A percentile compares a stretch with the other conserved stretches of the same genome.
Conservation (phyloP, 257 asterid genomes). For the Fraxinus quadrangulata region DNA sequence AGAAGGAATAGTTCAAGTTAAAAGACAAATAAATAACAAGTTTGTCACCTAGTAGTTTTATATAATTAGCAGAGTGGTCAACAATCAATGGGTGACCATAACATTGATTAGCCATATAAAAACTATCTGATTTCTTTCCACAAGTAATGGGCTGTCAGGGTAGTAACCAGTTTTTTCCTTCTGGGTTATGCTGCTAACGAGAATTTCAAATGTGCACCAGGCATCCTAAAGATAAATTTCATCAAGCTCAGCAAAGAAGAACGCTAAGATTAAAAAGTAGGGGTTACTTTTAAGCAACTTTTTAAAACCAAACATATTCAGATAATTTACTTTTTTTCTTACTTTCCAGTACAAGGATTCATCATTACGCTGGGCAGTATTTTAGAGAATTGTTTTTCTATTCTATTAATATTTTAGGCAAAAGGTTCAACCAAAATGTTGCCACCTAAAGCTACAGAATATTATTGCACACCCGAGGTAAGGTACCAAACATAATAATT, state of each 20-base stretch:
- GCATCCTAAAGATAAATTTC: background rate
- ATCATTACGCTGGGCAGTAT: background rate
- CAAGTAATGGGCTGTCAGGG: background rate
- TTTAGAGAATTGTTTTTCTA: background rate
- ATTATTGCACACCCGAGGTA: background rate
- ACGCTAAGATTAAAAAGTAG: background rate
- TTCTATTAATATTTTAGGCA: background rate
- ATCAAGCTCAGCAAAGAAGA: background rate
- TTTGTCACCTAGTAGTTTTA: background rate
- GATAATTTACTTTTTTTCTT: background rate
- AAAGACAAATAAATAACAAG: background rate
- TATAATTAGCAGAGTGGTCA: background rate
- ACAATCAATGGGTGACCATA: background rate
- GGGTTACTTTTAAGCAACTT: background rate
- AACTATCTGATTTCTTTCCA: background rate
- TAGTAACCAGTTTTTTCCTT: background rate
- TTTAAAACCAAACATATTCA: background rate
- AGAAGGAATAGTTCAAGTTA: background rate
- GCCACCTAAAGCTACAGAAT: conserved; percentile 3
- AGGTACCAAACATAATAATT: background rate
- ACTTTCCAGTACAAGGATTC: background rate
- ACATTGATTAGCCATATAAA: background rate
- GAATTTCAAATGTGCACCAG: background rate
- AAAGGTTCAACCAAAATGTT: background rate
- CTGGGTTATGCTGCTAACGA: background rate